Evolutionary conservation across 2,329 filamentous ascomycete genomes (phyloP), one percentile per base, ranked within the genome.

Genomic region (Diaporthe ilicicola): DNA sequence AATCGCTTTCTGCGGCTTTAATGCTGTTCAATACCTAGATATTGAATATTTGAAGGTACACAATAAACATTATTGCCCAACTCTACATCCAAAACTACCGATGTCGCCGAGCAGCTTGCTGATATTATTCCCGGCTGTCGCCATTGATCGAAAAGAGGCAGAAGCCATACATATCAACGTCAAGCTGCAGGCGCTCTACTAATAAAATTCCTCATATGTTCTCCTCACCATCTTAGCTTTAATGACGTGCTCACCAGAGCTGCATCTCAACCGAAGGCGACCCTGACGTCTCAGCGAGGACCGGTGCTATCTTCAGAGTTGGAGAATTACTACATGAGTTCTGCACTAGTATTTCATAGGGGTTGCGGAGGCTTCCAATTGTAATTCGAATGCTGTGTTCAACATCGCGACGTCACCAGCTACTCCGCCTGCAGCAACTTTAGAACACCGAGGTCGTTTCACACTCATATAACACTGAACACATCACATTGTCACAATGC

Each of bases 211-310:
- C 59, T 13, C 32, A 55, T 48, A 29, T 22, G 34, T n/a, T 42
- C 46, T 56, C 71, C 68, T 70, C 68, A 68, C 13, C 71, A 72
- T 72, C 61, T 72, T 72, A 70, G 71, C 71, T 29, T 19, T 6
- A 27, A 70, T 72, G 71, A 19, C 71, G 71, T 72, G 71, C 71
- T 72, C 24, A 12, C 37, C 59, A 59, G 12, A 46, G 17, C 44
- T 5, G 13, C 67, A 19, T 53, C 39, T n/a, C 54, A 37, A 56
- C 39, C 22, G 48, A 51, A 37, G 29, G n/a, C 1, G 29, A 39
- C 65, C 22, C 10, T 42, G 46, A n/a, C 22, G 27, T 34, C 24
- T 34, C 50, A 37, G 50, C 64, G 42, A 55, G n/a, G 13, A 42
- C n/a, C 48, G 37, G 50, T 46, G 10, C 15, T 24, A 13, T 5